Evolutionary conservation across 2,329 filamentous ascomycete genomes (phyloP), one percentile per base, ranked within the genome.

Genomic region (Volutella citrinella): DNA sequence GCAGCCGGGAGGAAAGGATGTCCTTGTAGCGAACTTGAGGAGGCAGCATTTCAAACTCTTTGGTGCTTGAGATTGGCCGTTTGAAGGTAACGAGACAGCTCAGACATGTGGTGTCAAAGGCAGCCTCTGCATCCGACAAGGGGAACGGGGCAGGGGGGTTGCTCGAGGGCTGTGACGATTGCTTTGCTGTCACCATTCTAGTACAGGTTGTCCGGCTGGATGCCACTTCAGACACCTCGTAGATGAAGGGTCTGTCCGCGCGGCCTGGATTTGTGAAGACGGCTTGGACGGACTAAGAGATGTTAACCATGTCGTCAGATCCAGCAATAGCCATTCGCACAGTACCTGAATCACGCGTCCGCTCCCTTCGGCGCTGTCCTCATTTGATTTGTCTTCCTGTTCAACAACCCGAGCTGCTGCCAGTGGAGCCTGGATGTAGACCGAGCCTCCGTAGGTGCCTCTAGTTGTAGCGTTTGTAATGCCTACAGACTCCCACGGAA

Each of bases 41-140:
- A 0, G 72, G 49, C 4, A 26, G 23, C 12, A 65, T 63, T 32
- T 76, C 69, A 2, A 55, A 47, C 7, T 62, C 54, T 19, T 64
- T 53, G 4, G 62, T 59, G 1, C 56, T 58, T 4, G 56, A 40
- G 25, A 61, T 55, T 5, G 64, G 52, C 6, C 63, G 57, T 36
- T 75, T 73, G 51, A 79, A 74, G 3, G 74, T 76, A 22, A 70
- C 63, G 7, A 78, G 53, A 24, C 70, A 71, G 10, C 64, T 69
- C 50, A 77, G 76, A 49, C 66, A 70, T 5, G 71, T 60, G 5
- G 62, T 58, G 2, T 62, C 63, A 0, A 70, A 54, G 6, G 62
- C 60, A 3, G 57, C 46, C 20, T 56, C 27, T 4, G 63, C 61
- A 31, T 75, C 72, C 4, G 57, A 54, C 2, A 45, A 6, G 0